Evolutionary conservation across 495 filamentous ascomycete species (phyloP).

Genomic region (Lineolata rhizophorae): DNA sequence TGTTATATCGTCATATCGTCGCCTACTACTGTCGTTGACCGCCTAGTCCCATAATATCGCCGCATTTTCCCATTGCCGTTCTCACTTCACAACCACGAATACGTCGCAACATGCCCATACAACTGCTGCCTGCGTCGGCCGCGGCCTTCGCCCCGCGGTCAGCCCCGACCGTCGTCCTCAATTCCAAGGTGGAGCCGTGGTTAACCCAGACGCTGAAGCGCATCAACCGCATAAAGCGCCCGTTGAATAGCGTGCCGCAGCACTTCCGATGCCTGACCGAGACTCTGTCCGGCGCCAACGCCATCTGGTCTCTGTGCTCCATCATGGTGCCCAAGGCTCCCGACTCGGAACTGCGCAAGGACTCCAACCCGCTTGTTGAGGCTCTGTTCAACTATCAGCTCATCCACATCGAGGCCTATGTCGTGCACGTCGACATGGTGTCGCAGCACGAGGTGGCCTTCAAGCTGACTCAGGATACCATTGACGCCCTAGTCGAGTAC

Average conservation of each 20-base stretch:
- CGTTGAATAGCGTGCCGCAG: slow-evolving; percentile 91
- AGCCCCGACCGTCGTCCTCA: slow-evolving; percentile 87
- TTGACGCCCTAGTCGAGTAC: slow-evolving; percentile 84
- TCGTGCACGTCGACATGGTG: slow-evolving; percentile 98
- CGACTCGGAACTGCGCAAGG: slow-evolving; percentile 65
- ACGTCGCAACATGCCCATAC: slow-evolving; percentile 61
- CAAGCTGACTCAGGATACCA: slow-evolving; percentile 94
- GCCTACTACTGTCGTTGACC: no score
- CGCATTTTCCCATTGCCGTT: slow-evolving; percentile 16
- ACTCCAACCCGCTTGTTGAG: slow-evolving; percentile 74
- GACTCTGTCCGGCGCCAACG: slow-evolving; percentile 72
- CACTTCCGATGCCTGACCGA: slow-evolving; percentile 94
- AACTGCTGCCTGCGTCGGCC: slow-evolving; percentile 84
- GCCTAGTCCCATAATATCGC: no score
- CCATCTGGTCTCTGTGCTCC: slow-evolving; percentile 90
- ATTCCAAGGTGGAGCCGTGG: slow-evolving; percentile 90
- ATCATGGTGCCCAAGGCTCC: slow-evolving; percentile 86
- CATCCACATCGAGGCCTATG: slow-evolving; percentile 89
- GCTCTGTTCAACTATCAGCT: slow-evolving; percentile 86
- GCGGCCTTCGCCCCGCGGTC: slow-evolving; percentile 90
- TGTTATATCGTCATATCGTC: slow-evolving; percentile 10
- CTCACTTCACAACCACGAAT: slow-evolving; percentile 13
- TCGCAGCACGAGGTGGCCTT: slow-evolving; percentile 93
- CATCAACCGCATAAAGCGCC: slow-evolving; percentile 92
- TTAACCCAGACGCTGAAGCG: slow-evolving; percentile 91